phyloP scores from a whole-genome alignment of 371 early-diverging fungal species.

The Mortierella sp. region DNA sequence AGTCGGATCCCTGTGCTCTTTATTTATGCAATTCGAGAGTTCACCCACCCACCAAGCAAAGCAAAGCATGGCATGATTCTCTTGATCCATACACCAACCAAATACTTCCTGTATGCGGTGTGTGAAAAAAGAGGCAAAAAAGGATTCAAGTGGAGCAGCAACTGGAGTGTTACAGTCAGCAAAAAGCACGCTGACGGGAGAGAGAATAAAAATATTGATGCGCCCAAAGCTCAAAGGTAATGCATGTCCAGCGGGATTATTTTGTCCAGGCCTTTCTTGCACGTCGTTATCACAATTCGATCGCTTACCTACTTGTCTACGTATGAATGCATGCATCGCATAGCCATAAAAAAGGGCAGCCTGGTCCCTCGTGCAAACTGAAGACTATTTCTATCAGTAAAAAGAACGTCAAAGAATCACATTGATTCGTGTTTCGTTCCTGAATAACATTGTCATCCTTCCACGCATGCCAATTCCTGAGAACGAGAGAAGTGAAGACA shows the following conservation, averaged over 20 bases:
- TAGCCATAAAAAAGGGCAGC: neutral
- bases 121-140: slow-evolving; percentile 4
- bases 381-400: neutral
- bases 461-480: neutral
- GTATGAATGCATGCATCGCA: neutral
- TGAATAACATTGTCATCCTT: no score
- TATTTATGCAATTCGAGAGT: neutral
- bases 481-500: neutral
- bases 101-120: neutral
- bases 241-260: neutral
- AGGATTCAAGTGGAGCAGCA: no score
- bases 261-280: neutral
- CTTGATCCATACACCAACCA: no score
- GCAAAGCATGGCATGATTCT: slow-evolving; percentile 4
- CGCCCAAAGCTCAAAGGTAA: neutral
- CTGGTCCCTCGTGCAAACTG: neutral
- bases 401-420: no score
- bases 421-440: no score
- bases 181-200: neutral
- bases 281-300: neutral
- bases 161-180: neutral
- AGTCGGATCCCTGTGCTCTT: neutral
- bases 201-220: neutral
- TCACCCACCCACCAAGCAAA: neutral
- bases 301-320: neutral